A percentile compares a stretch with the other conserved stretches of the same genome.
Conservation (phyloP, 2,329 filamentous ascomycete genomes). For the Cercospora sesami region DNA sequence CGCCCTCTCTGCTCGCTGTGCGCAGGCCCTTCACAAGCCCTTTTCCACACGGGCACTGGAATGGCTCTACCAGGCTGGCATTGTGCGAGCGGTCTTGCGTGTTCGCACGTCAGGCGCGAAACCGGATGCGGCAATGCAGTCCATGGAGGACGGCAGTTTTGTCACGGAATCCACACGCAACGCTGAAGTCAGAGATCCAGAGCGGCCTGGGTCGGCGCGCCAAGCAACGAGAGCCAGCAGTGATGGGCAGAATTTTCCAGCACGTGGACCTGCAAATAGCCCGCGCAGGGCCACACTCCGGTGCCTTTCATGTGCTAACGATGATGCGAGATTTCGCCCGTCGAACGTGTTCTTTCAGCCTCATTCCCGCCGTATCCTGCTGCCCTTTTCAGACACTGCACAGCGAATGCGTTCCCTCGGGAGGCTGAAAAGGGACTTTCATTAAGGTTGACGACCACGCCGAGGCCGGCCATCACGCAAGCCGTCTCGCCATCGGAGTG, state of each 20-base stretch:
- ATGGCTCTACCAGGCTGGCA: conserved; percentile 11
- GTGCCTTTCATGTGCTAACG: conserved; percentile 1
- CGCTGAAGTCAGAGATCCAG: conserved; percentile 2
- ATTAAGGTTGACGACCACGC: not conserved
- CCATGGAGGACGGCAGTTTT: conserved; percentile 11
- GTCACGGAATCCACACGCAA: conserved; percentile 7
- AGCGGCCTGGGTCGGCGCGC: not conserved
- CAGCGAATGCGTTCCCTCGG: not conserved
- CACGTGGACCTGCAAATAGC: conserved; percentile 8
- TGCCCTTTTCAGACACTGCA: conserved; percentile 3
- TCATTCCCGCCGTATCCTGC: not conserved
- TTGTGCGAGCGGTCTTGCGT: conserved; percentile 10
- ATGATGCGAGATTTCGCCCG: conserved; percentile 5
- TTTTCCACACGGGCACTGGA: conserved; percentile 13
- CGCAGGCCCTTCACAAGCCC: conserved; percentile 14
- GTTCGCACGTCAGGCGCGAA: conserved; percentile 18
- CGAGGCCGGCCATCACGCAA: conserved; percentile 5
- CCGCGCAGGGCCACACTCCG: not conserved
- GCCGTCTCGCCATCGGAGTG: not conserved
- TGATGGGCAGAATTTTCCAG: conserved; percentile 5
- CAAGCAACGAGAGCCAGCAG: not conserved
- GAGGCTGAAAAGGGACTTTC: not conserved
- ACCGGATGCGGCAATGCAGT: conserved; percentile 19
- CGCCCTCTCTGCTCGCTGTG: not conserved
- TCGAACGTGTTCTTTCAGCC: not conserved